A percentile compares a stretch with the other conserved stretches of the same genome.
These are phyloP conservation scores for Phalaenopsis aphrodite DNA, from an alignment of 106 monocot genomes.

Conservation along the genomic window DNA sequence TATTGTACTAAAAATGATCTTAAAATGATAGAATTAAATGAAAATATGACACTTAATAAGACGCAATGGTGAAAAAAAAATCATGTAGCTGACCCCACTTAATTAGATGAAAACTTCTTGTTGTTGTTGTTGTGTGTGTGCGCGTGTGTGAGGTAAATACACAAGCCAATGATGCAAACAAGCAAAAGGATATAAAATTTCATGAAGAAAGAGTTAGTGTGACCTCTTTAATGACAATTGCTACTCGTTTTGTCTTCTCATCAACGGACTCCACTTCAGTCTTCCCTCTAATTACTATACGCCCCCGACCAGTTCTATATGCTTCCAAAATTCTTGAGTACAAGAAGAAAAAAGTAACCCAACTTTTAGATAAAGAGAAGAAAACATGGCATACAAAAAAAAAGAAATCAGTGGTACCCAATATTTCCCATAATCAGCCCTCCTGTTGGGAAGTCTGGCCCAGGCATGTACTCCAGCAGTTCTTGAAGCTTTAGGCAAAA, in stretches of 20 bases:
- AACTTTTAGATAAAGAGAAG: conserved; percentile 4
- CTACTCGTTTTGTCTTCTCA: conserved; percentile 62
- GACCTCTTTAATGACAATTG: conserved; percentile 93
- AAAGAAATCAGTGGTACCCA: conserved; percentile 40
- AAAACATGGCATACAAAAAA: background rate
- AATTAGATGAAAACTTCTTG: too few species aligned
- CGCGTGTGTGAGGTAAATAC: background rate
- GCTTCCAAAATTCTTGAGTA: conserved; percentile 77
- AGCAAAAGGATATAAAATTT: background rate
- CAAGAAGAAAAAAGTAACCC: background rate
- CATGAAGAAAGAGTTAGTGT: background rate
- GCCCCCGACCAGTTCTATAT: conserved; percentile 89
- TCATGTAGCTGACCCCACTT: background rate
- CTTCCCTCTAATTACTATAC: conserved; percentile 86
- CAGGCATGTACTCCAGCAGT: conserved; percentile 96
- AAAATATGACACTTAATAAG: too few species aligned
- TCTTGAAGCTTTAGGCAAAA: conserved; percentile 69
- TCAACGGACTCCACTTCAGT: conserved; percentile 86
- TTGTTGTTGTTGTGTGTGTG: too few species aligned
- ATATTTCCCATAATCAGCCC: conserved; percentile 90
- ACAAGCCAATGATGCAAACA: background rate
- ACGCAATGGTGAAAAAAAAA: background rate
- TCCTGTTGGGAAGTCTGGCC: conserved; percentile 98
- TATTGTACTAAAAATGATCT: too few species aligned
- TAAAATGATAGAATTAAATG: too few species aligned